These are phyloP conservation scores for Secale cereale DNA, from an alignment of 176 grass and related monocot genomes.

Conservation along the genomic window DNA sequence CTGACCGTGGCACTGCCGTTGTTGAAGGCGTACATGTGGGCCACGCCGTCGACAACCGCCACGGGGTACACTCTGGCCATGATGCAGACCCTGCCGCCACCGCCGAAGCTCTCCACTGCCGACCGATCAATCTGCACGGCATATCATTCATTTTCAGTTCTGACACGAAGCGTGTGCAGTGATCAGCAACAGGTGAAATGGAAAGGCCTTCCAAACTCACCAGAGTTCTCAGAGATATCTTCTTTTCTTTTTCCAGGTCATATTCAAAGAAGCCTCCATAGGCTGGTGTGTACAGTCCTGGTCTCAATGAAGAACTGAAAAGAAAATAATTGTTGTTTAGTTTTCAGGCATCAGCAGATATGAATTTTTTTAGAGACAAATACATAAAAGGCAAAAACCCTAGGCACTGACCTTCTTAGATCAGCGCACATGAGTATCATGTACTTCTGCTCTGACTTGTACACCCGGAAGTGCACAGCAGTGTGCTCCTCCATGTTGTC, in stretches of 20 bases:
- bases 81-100: slow-evolving; percentile 64
- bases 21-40: slow-evolving; percentile 72
- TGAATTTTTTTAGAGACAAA: background rate
- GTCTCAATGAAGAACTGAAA: slow-evolving; percentile 63
- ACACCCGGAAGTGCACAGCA: slow-evolving; percentile 66
- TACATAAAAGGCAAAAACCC: background rate
- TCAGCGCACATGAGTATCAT: slow-evolving; percentile 76
- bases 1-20: slow-evolving; percentile 41
- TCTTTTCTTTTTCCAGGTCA: slow-evolving; percentile 49
- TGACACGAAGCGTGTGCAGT: background rate
- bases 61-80: slow-evolving; percentile 66
- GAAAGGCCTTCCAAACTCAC: slow-evolving; percentile 23
- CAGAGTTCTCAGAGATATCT: slow-evolving; percentile 77
- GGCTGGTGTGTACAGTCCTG: slow-evolving; percentile 57
- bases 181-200: background rate
- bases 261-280: slow-evolving; percentile 79
- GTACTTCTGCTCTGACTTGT: slow-evolving; percentile 49
- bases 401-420: slow-evolving; percentile 46
- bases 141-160: slow-evolving; percentile 16
- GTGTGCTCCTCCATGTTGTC: slow-evolving; percentile 62
- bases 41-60: background rate
- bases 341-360: background rate
- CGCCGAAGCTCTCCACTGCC: slow-evolving; percentile 80
- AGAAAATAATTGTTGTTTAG: background rate
- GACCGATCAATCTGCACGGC: slow-evolving; percentile 66